Evolutionary conservation across 148 eudicot genomes (phyloP).

Genomic region (Pouteria glomerata): DNA sequence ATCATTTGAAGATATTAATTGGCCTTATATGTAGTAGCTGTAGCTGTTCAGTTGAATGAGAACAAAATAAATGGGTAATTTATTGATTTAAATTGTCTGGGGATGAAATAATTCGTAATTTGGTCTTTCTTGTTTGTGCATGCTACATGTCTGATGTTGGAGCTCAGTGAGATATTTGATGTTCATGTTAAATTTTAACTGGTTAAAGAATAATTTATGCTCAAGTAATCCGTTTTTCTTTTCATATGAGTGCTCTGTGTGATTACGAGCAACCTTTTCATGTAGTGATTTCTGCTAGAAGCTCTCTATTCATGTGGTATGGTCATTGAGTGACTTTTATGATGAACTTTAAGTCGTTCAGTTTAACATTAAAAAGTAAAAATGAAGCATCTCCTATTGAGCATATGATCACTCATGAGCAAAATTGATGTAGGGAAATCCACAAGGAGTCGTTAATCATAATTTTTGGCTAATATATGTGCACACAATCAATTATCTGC

Average conservation of each 20-base stretch:
- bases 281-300: background rate
- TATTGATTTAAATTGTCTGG: background rate
- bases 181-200: background rate
- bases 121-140: slow-evolving; percentile 11
- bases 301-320: background rate
- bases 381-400: background rate
- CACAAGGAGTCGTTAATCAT: no score
- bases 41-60: background rate
- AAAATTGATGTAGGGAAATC: no score
- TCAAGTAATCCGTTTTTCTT: background rate
- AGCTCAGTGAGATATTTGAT: slow-evolving; percentile 7
- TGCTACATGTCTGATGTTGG: slow-evolving; percentile 18
- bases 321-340: background rate
- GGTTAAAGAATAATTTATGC: background rate
- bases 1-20: background rate
- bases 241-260: background rate
- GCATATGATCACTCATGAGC: no score
- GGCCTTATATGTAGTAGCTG: background rate
- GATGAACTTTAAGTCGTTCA: background rate
- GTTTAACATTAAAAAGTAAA: background rate
- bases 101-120: background rate
- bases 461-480: background rate
- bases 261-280: background rate
- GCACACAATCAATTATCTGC: no score
- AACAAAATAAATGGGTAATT: background rate